Conservation (phyloP, 495 filamentous ascomycete species). For the Hypoxylon fragiforme region DNA sequence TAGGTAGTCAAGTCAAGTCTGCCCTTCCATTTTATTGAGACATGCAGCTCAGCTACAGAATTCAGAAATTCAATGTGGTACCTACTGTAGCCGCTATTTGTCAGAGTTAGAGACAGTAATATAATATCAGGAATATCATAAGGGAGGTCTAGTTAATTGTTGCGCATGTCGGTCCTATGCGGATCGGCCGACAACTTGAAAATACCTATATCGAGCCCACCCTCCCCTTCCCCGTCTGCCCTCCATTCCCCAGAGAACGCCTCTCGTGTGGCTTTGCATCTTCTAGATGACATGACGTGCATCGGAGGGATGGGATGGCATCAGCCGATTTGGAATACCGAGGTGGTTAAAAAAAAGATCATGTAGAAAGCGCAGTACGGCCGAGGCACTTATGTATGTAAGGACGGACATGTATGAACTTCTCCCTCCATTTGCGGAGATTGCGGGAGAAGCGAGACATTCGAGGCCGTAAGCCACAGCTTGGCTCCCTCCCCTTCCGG, state of each 20-base stretch:
- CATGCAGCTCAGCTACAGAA: slow-evolving; percentile 30
- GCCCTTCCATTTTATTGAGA: slow-evolving; percentile 31
- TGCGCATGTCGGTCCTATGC: slow-evolving; percentile 8
- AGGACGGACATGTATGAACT: no score
- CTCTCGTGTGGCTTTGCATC: slow-evolving; percentile 14
- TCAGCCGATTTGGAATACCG: neutral
- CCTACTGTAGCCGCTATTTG: slow-evolving; percentile 20
- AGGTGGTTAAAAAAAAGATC: no score
- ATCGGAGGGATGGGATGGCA: neutral
- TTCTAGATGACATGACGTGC: slow-evolving; percentile 10
- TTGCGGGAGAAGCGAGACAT: slow-evolving; percentile 30
- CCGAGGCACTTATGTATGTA: no score
- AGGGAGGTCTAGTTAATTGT: no score
- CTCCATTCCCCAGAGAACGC: no score
- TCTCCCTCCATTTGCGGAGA: no score
- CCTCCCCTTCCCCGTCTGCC: no score
- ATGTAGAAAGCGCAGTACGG: slow-evolving; percentile 6
- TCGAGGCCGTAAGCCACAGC: slow-evolving; percentile 26
- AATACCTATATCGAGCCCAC: no score
- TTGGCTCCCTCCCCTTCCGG: slow-evolving; percentile 18
- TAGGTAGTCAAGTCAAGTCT: slow-evolving; percentile 2
- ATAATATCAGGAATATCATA: no score
- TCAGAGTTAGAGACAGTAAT: slow-evolving; percentile 25
- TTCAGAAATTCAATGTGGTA: slow-evolving; percentile 13
- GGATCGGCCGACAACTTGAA: slow-evolving; percentile 26